A percentile compares a stretch with the other conserved stretches of the same genome.
phyloP scores from a whole-genome alignment of 257 asterid species.

The Capsicum rhomboideum region DNA sequence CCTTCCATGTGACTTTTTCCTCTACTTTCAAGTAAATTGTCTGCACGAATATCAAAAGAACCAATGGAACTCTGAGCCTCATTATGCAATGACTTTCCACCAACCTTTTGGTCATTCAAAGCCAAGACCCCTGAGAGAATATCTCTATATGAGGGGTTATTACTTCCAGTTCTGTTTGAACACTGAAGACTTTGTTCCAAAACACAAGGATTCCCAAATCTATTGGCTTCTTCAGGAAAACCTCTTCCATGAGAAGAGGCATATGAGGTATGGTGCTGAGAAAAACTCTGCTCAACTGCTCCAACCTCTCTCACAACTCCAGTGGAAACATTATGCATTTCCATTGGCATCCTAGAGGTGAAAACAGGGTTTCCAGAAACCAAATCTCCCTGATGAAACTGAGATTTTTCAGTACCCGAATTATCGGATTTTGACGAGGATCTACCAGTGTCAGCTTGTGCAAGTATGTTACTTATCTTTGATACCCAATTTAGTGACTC shows the following conservation, averaged over 20 bases:
- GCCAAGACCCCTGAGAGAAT: not conserved
- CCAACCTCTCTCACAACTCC: constrained; percentile 3
- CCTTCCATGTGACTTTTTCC: not conserved
- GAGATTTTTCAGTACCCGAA: not conserved
- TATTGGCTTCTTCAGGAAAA: not conserved
- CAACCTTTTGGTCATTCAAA: not conserved
- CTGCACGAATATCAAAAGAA: not conserved
- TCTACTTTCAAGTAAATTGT: constrained; percentile 1
- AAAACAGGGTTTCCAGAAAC: not conserved
- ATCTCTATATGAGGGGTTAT: not conserved
- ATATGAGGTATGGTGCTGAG: not conserved
- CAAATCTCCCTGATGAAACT: not conserved
- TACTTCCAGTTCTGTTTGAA: not conserved
- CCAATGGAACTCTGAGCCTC: not conserved
- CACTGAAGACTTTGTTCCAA: not conserved
- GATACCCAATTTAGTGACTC: not conserved
- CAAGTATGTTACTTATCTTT: not conserved
- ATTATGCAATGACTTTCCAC: not conserved
- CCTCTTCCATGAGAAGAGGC: not conserved
- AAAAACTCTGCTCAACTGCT: constrained; percentile 1
- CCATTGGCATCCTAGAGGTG: constrained; percentile 3
- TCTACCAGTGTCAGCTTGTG: not conserved
- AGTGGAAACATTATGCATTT: constrained; percentile 1
- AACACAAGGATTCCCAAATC: not conserved
- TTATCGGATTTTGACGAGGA: not conserved